Conservation (phyloP, 2,329 filamentous ascomycete species). For the Aspergillus transmontanensis region DNA sequence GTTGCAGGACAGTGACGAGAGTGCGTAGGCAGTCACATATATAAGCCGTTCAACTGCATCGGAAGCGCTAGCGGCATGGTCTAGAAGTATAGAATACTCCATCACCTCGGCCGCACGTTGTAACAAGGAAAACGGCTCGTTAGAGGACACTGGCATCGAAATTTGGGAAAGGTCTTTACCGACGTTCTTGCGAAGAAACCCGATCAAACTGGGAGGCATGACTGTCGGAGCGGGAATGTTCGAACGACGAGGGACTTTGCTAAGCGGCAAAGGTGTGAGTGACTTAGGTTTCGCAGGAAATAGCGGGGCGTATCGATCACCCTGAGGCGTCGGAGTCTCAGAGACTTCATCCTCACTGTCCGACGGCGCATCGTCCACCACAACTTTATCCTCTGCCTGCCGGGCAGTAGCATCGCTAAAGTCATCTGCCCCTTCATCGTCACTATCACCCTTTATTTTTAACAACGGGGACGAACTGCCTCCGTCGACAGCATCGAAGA, state of each 20-base stretch:
- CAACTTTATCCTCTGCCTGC: constrained; percentile 60
- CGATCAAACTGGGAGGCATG: constrained; percentile 85
- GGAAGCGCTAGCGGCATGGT: constrained; percentile 63
- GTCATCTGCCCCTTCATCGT: constrained; percentile 61
- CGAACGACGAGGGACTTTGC: constrained; percentile 65
- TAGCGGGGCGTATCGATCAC: constrained; percentile 51
- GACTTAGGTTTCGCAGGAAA: constrained; percentile 78
- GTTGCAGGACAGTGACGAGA: constrained; percentile 79
- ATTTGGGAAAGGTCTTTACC: constrained; percentile 97
- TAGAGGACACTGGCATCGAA: constrained; percentile 95
- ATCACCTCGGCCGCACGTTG: constrained; percentile 88
- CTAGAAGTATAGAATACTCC: constrained; percentile 85
- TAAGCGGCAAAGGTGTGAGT: constrained; percentile 75
- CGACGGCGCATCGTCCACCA: constrained; percentile 62
- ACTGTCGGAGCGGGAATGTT: constrained; percentile 75
- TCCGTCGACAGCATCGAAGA: constrained; percentile 85
- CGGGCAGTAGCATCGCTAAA: constrained; percentile 39
- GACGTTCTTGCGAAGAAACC: constrained; percentile 94
- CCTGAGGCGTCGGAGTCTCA: constrained; percentile 39
- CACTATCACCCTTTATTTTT: constrained; percentile 72
- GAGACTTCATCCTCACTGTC: constrained; percentile 60
- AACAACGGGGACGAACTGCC: constrained; percentile 67
- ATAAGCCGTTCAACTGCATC: constrained; percentile 73
- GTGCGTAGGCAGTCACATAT: constrained; percentile 85
- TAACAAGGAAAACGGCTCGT: constrained; percentile 85